Conservation (phyloP, 106 monocot species). For the Dendrobium chrysotoxum region DNA sequence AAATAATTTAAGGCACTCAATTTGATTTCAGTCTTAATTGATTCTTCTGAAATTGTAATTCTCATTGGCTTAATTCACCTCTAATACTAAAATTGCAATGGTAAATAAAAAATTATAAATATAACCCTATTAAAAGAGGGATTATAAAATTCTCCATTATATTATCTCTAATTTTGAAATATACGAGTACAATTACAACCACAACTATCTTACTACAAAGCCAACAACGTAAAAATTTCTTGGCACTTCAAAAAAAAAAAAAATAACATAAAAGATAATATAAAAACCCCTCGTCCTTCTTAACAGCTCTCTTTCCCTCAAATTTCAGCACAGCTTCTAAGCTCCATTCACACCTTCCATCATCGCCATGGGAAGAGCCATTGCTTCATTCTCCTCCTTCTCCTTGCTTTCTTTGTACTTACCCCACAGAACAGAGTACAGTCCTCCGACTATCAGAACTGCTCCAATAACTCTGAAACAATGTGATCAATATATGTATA, state of each 20-base stretch:
- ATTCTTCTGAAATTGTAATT: no score
- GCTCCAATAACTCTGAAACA: constrained; percentile 60
- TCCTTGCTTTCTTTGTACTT: constrained; percentile 83
- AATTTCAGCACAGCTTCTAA: no score
- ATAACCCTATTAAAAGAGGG: no score
- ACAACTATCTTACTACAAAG: neutral
- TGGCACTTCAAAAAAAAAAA: neutral
- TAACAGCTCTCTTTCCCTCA: neutral
- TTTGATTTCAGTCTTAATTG: no score
- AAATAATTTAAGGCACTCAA: no score
- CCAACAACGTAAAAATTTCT: neutral
- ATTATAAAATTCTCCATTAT: neutral
- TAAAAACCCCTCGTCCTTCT: neutral
- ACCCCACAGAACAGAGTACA: constrained; percentile 92
- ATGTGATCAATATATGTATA: neutral
- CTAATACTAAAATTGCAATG: no score
- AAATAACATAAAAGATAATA: neutral
- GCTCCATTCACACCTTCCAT: neutral
- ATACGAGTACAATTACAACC: neutral
- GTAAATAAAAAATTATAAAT: no score
- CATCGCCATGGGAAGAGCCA: constrained; percentile 33
- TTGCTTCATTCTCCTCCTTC: constrained; percentile 41
- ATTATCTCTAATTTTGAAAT: neutral
- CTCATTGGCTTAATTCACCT: no score
- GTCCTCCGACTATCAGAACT: constrained; percentile 69